Evolutionary conservation across 2,329 filamentous ascomycete genomes (phyloP), one percentile per base, ranked within the genome.

Genomic region (Mycosphaerella arachidis): DNA sequence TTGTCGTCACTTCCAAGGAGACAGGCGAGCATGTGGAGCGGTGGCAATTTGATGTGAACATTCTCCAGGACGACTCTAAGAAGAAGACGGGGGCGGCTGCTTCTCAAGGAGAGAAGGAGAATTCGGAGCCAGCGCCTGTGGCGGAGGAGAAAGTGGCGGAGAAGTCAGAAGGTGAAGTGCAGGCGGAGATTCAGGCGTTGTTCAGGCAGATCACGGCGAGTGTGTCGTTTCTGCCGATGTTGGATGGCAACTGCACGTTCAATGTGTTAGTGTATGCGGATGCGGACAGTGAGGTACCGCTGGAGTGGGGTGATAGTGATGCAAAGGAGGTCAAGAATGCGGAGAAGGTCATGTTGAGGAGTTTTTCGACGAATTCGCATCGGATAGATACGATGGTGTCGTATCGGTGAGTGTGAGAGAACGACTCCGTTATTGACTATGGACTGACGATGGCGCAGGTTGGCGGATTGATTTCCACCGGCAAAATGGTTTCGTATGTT

Each of bases 221-320:
- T 0, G 94, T 99, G 57, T 97, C 94, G 0, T 99, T 99, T 74
- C 80, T 99, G 12, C 94, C 94, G 0, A 92, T 97, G 78, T 84
- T 99, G 6, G 87, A 91, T 63, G 92, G 92, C 45, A 90, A 96
- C 75, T 99, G 93, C 81, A 97, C 94, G 10, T 99, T 99, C 82
- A 99, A 99, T 72, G 93, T 99, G 52, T 84, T 99, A 45, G 94
- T 99, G 3, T 99, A 99, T 73, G 94, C 94, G 55, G 93, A 99
- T 73, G 92, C 92, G 18, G 92, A 97, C 76, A 94, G 90, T 60
- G 93, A 97, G 52, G 94, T 99, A 13, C 94, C 94, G 4, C 88
- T 99, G 60, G 94, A 99, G 75, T 99, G 94, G 94, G 94, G 94
- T 51, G 94, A 99, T 78, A 96, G 91, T 68, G 94, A 97, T 75